phyloP scores from a whole-genome alignment of 1,139 yeast genomes.

The Suhomyces bribrorum region DNA sequence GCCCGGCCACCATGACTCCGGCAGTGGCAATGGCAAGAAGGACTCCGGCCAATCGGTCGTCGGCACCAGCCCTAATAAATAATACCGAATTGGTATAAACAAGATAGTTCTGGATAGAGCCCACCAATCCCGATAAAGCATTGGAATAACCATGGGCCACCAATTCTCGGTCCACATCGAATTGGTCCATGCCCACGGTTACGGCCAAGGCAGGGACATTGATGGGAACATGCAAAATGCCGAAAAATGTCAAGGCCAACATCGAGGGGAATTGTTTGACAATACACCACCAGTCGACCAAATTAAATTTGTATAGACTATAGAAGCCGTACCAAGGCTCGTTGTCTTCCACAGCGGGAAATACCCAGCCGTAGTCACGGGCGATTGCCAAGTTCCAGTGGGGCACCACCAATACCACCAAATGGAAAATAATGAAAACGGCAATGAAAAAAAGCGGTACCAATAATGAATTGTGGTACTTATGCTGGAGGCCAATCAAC shows the following conservation, averaged over 20 bases:
- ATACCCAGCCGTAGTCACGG: conserved; percentile 82
- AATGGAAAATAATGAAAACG: conserved; percentile 70
- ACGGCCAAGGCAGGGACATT: conserved; percentile 97
- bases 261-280: conserved; percentile 80
- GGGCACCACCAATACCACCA: conserved; percentile 65
- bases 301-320: conserved; percentile 62
- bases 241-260: conserved; percentile 94
- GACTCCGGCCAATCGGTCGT: conserved; percentile 82
- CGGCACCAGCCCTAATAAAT: conserved; percentile 93
- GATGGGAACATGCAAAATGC: conserved; percentile 93
- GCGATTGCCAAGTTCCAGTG: conserved; percentile 60
- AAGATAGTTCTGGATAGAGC: conserved; percentile 89
- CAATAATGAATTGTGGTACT: conserved; percentile 68
- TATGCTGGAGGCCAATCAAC: conserved; percentile 63
- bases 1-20: conserved; percentile 82
- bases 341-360: conserved; percentile 61
- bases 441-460: conserved; percentile 80
- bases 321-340: conserved; percentile 92
- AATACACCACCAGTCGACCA: conserved; percentile 74
- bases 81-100: conserved; percentile 92
- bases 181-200: conserved; percentile 79
- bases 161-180: conserved; percentile 88
- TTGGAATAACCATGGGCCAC: conserved; percentile 97
- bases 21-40: conserved; percentile 81
- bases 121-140: conserved; percentile 76